Evolutionary conservation across 2,329 filamentous ascomycete species (phyloP).

Genomic region (Colletotrichum sp.): DNA sequence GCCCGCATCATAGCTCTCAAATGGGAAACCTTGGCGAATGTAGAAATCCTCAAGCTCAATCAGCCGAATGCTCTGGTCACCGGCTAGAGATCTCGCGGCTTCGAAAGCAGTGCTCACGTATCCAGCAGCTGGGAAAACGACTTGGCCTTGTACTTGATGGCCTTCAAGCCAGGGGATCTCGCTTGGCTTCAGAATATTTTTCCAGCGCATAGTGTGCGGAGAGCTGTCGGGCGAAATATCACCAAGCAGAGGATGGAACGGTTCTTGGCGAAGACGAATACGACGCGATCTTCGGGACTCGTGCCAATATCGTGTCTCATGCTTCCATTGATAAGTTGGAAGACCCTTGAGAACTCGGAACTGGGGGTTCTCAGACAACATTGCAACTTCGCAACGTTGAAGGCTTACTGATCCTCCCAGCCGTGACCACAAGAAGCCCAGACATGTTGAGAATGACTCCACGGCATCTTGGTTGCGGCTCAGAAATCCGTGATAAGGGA

Average conservation of each 20-base stretch:
- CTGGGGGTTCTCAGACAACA: background rate
- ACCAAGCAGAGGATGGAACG: background rate
- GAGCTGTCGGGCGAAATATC: background rate
- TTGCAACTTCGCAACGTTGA: background rate
- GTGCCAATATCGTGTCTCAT: background rate
- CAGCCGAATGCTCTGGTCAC: background rate
- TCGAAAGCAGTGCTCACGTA: slow-evolving; percentile 43
- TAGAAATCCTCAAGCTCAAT: background rate
- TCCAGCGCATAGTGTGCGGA: slow-evolving; percentile 18
- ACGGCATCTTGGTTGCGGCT: slow-evolving; percentile 23
- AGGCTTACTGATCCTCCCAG: slow-evolving; percentile 6
- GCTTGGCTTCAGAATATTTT: slow-evolving; percentile 24
- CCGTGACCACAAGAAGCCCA: slow-evolving; percentile 22
- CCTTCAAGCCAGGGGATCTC: slow-evolving; percentile 42
- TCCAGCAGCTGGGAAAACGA: slow-evolving; percentile 42
- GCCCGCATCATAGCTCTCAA: background rate
- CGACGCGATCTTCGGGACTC: background rate
- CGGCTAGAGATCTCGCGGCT: background rate
- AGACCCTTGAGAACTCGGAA: background rate
- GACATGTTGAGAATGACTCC: slow-evolving; percentile 17
- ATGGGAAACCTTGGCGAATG: background rate
- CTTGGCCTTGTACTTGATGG: slow-evolving; percentile 35
- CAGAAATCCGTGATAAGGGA: slow-evolving; percentile 27
- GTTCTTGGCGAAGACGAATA: background rate
- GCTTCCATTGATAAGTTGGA: background rate